Percentiles rank a stretch among this genome's conserved stretches.
Evolutionary conservation across 371 early-diverging fungal genomes (phyloP).

Genomic region (Mortierella sp.): DNA sequence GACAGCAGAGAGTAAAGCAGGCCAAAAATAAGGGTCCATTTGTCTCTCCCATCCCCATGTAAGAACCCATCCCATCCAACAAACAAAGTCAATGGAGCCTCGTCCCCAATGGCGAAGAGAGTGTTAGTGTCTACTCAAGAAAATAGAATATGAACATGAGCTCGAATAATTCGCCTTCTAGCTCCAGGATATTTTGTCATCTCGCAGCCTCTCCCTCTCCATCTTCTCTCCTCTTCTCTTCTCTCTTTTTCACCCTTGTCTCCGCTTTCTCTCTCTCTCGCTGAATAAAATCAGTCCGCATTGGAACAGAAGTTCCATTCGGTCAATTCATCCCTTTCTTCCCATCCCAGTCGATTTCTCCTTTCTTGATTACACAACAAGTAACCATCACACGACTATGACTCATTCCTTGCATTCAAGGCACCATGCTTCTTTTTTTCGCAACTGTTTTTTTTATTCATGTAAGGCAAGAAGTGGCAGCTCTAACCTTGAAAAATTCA

Average conservation of each 20-base stretch:
- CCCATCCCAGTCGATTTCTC: neutral
- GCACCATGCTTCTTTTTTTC: neutral
- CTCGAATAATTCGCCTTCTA: neutral
- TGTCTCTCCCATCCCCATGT: too few relatives aligned
- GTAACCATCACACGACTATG: too few relatives aligned
- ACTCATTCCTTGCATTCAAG: neutral
- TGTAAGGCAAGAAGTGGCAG: neutral
- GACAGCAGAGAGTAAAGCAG: neutral
- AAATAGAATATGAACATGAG: slow-evolving; percentile 8
- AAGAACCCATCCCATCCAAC: neutral
- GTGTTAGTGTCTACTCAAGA: neutral
- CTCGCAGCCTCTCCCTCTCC: neutral
- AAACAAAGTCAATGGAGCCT: neutral
- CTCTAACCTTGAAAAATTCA: neutral
- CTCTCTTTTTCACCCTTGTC: too few relatives aligned
- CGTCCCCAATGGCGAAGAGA: too few relatives aligned
- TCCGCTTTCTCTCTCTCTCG: neutral
- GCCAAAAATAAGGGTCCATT: neutral
- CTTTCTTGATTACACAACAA: neutral
- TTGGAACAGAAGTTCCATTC: neutral
- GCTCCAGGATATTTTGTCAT: slow-evolving; percentile 1
- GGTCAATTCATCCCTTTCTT: neutral
- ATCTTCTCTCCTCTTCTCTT: neutral
- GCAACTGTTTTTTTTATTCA: neutral
- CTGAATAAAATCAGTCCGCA: neutral